Evolutionary conservation across 2,329 filamentous ascomycete species (phyloP).

Genomic region (Apiospora phragmitis): DNA sequence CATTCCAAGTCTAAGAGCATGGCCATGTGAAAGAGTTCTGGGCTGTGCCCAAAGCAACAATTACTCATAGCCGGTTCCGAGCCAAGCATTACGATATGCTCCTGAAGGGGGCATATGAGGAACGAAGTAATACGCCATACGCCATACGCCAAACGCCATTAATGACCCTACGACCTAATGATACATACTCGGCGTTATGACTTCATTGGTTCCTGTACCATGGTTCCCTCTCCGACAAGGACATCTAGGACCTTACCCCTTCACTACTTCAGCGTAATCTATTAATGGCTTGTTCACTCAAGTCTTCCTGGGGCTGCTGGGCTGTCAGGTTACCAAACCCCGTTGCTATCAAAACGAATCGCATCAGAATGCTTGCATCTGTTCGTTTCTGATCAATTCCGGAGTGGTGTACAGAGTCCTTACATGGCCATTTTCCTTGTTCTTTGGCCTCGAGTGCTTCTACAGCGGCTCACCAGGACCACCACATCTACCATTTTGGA

Average conservation of each 20-base stretch:
- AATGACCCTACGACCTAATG: slow-evolving; percentile 7
- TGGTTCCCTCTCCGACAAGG: not conserved
- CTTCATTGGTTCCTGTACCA: not conserved
- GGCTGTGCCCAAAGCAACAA: slow-evolving; percentile 1
- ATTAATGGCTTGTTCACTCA: not conserved
- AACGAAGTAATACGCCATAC: slow-evolving; percentile 3
- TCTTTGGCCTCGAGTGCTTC: not conserved
- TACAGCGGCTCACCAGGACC: not conserved
- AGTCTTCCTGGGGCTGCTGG: not conserved
- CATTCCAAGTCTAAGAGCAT: slow-evolving; percentile 62
- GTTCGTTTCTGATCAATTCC: not conserved
- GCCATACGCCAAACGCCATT: not conserved
- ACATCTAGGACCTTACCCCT: not conserved
- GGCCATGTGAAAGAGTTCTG: slow-evolving; percentile 40
- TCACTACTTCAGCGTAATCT: not conserved
- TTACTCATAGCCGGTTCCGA: not conserved
- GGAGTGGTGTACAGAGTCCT: not conserved
- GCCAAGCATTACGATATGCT: not conserved
- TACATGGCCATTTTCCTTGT: not conserved
- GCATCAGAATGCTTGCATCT: not conserved
- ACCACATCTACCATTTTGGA: not conserved
- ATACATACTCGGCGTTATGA: slow-evolving; percentile 1
- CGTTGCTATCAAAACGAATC: not conserved
- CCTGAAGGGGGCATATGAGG: not conserved
- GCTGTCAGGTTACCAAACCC: not conserved